phyloP scores from a whole-genome alignment of 768 basidiomycete species.

The Daedaleopsis sinensis region DNA sequence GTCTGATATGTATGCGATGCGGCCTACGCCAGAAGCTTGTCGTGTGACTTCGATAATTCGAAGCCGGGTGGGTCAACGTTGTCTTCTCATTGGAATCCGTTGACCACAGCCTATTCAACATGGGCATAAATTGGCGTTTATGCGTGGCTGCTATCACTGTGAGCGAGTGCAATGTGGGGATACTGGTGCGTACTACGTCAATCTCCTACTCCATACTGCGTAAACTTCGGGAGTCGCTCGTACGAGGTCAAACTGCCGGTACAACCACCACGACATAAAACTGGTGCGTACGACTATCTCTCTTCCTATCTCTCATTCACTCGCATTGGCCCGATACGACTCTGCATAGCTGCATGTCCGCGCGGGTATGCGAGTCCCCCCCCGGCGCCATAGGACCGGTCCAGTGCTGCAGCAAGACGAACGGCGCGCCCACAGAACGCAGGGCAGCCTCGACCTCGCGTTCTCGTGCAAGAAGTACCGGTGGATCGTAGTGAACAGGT shows the following conservation, averaged over 20 bases:
- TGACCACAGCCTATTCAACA: not conserved
- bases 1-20: not conserved
- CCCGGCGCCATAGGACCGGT: constrained; percentile 20
- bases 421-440: constrained; percentile 21
- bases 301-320: not conserved
- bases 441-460: no score
- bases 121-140: not conserved
- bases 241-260: constrained; percentile 10
- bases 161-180: not conserved
- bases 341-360: constrained; percentile 13
- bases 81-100: not conserved
- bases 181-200: not conserved
- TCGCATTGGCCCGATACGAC: not conserved
- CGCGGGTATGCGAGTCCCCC: constrained; percentile 19
- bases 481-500: constrained; percentile 25
- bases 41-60: not conserved
- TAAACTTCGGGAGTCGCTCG: not conserved
- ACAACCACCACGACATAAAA: constrained; percentile 21
- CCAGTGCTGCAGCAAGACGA: constrained; percentile 17
- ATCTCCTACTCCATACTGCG: not conserved
- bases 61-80: constrained; percentile 2
- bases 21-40: not conserved
- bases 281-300: constrained; percentile 4
- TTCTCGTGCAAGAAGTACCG: constrained; percentile 24
- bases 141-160: not conserved